phyloP scores from a whole-genome alignment of 2,329 filamentous ascomycete genomes.

The Arthrobotrys megalospora region DNA sequence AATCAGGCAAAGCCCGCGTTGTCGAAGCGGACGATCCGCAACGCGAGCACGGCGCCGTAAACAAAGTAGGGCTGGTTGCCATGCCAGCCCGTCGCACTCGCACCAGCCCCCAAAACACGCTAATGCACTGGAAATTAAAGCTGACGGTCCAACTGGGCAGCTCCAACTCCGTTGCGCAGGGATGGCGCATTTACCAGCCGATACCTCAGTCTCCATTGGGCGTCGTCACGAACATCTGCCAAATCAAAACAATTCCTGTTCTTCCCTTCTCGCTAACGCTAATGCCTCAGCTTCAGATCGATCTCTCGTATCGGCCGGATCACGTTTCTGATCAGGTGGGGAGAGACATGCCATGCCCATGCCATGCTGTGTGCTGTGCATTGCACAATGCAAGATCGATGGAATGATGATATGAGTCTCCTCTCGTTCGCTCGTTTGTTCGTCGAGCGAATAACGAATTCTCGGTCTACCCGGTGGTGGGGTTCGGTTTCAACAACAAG shows the following conservation, averaged over 20 bases:
- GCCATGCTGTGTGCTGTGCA: neutral
- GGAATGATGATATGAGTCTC: neutral
- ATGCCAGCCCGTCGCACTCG: constrained; percentile 39
- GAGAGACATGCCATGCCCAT: neutral
- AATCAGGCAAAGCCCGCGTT: constrained; percentile 15
- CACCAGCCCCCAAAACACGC: constrained; percentile 28
- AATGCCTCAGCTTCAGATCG: constrained; percentile 28
- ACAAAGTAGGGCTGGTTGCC: constrained; percentile 40
- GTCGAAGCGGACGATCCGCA: no score
- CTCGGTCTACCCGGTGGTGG: constrained; percentile 16
- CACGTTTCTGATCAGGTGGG: constrained; percentile 28
- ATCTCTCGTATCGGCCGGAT: constrained; percentile 20
- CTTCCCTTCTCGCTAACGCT: neutral
- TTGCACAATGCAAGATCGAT: constrained; percentile 12
- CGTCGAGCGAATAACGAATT: constrained; percentile 16
- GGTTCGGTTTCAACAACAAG: neutral
- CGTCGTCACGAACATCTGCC: constrained; percentile 17
- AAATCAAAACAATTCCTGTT: constrained; percentile 17
- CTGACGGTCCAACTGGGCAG: constrained; percentile 20
- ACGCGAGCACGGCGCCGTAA: neutral
- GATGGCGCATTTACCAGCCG: constrained; percentile 37
- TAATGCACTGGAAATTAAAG: constrained; percentile 44
- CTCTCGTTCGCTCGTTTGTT: neutral
- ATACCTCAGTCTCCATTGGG: no score
- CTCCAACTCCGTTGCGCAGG: constrained; percentile 28